These are phyloP conservation scores for Colletotrichum graminicola DNA, from an alignment of 2,329 filamentous ascomycete species.

Conservation along the genomic window DNA sequence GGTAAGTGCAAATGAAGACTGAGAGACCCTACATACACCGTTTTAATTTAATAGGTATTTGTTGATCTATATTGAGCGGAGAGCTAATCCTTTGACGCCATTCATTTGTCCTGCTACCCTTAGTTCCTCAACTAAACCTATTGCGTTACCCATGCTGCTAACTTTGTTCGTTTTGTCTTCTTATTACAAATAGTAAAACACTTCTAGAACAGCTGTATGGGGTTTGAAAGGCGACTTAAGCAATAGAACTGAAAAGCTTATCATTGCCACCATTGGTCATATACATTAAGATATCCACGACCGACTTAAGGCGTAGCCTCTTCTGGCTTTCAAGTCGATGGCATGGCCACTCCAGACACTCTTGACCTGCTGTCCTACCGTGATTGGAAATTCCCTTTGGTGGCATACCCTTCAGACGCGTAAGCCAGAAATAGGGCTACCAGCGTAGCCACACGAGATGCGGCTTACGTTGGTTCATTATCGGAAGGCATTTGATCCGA, in stretches of 20 bases:
- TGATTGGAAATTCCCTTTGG: no score
- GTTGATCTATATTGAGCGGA: no score
- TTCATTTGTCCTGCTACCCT: neutral
- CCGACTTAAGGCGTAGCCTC: neutral
- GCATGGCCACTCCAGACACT: neutral
- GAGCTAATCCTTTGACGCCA: neutral
- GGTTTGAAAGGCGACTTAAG: neutral
- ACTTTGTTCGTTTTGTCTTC: neutral
- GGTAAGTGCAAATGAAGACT: neutral
- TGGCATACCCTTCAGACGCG: neutral
- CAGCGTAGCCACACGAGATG: neutral
- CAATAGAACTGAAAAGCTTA: no score
- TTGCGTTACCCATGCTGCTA: neutral
- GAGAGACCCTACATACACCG: rapidly evolving
- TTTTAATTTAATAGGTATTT: neutral
- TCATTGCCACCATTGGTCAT: neutral
- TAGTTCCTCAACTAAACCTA: neutral
- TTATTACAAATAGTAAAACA: neutral
- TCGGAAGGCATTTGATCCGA: no score
- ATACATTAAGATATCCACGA: neutral
- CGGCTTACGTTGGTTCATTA: neutral
- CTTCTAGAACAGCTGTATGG: neutral
- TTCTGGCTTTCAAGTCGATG: no score
- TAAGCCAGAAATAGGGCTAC: neutral
- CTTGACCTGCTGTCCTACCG: no score